Conservation (phyloP, 2,329 filamentous ascomycete species). For the Ampelomyces quisqualis region DNA sequence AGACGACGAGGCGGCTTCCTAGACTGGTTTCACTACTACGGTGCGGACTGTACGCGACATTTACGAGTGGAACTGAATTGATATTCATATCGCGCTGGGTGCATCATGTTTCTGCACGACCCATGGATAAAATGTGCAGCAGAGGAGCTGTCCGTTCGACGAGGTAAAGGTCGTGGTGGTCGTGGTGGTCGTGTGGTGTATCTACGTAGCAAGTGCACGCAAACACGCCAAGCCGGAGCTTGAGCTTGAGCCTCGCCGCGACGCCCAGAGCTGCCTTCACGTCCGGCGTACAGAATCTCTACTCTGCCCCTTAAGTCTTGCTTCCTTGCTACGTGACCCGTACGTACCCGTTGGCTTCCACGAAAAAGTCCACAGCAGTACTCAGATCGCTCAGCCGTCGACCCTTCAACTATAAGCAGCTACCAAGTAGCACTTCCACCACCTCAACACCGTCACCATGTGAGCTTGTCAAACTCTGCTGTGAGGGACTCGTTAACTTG, state of each 20-base stretch:
- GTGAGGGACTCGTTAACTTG: constrained; percentile 18
- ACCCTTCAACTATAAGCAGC: not conserved
- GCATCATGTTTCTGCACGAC: not conserved
- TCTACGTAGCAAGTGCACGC: too few species aligned
- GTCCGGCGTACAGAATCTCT: constrained; percentile 1
- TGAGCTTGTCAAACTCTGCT: constrained; percentile 16
- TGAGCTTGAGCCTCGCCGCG: constrained; percentile 18
- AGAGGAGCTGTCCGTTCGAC: not conserved
- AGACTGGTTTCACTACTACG: too few species aligned
- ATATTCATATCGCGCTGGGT: too few species aligned
- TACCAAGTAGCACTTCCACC: constrained; percentile 9
- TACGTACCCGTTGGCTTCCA: too few species aligned
- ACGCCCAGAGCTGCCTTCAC: constrained; percentile 19
- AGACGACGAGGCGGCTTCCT: too few species aligned
- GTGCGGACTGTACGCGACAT: too few species aligned
- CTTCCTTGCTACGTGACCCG: too few species aligned
- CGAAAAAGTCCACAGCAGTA: too few species aligned
- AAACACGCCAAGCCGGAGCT: constrained; percentile 11
- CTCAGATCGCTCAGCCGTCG: too few species aligned
- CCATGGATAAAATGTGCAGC: not conserved
- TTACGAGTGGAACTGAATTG: too few species aligned
- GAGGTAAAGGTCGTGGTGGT: not conserved
- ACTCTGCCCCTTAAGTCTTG: not conserved
- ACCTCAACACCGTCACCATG: constrained; percentile 32
- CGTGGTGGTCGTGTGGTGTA: not conserved